phyloP scores from a whole-genome alignment of 768 basidiomycete genomes.

The Hygrophoropsis aurantiaca region DNA sequence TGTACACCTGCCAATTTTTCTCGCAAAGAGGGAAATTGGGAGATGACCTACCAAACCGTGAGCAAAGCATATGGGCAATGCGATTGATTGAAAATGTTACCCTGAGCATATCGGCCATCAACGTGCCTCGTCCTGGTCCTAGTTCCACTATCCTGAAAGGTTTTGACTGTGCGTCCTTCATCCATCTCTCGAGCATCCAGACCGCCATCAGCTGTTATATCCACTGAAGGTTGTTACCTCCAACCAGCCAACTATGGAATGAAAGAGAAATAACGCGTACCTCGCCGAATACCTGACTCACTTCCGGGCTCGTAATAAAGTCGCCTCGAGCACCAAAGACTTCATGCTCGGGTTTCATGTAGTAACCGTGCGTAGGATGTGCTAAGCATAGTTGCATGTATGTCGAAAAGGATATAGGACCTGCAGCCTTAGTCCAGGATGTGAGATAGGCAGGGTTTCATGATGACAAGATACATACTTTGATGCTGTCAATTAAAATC shows the following conservation, averaged over 20 bases:
- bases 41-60: slow-evolving; percentile 43
- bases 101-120: slow-evolving; percentile 86
- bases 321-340: slow-evolving; percentile 89
- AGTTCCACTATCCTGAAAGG: slow-evolving; percentile 81
- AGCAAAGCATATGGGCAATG: not conserved
- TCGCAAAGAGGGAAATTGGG: slow-evolving; percentile 41
- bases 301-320: slow-evolving; percentile 96
- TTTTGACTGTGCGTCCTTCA: slow-evolving; percentile 44
- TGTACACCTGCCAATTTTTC: slow-evolving; percentile 50
- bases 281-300: slow-evolving; percentile 95
- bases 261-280: slow-evolving; percentile 42
- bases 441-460: not conserved
- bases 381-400: slow-evolving; percentile 93
- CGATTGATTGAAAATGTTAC: slow-evolving; percentile 43
- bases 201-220: slow-evolving; percentile 72
- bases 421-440: slow-evolving; percentile 60
- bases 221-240: slow-evolving; percentile 40
- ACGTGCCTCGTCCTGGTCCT: slow-evolving; percentile 90
- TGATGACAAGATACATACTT: slow-evolving; percentile 39
- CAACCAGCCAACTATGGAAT: slow-evolving; percentile 2
- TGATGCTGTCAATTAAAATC: slow-evolving; percentile 69
- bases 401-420: slow-evolving; percentile 82
- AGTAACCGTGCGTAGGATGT: slow-evolving; percentile 92
- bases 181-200: slow-evolving; percentile 84
- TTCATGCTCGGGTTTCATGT: slow-evolving; percentile 69